Percentiles rank a stretch among this genome's conserved stretches.
Conservation (phyloP, 257 asterid species). For the Lavandula angustifolia region DNA sequence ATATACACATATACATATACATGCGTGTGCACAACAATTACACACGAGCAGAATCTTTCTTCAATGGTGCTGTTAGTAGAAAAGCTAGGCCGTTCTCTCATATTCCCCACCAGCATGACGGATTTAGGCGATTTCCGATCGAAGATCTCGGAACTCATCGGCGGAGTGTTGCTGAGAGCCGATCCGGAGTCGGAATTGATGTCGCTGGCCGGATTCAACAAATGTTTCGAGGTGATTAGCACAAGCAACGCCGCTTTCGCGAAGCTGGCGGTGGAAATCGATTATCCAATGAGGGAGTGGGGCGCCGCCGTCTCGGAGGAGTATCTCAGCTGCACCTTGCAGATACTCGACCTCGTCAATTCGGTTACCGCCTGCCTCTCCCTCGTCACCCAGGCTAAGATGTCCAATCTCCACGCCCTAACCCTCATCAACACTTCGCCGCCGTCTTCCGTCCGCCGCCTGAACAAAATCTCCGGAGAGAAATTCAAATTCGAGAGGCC, state of each 20-base stretch:
- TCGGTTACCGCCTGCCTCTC: slow-evolving; percentile 51
- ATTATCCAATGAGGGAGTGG: slow-evolving; percentile 60
- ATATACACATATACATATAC: background rate
- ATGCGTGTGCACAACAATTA: slow-evolving; percentile 15
- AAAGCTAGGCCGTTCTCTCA: slow-evolving; percentile 43
- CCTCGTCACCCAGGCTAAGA: slow-evolving; percentile 46
- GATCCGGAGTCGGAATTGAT: slow-evolving; percentile 35
- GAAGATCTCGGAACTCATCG: slow-evolving; percentile 37
- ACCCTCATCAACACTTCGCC: slow-evolving; percentile 34
- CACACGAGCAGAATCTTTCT: background rate
- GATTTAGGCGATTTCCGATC: slow-evolving; percentile 46
- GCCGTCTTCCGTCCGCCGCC: slow-evolving; percentile 19
- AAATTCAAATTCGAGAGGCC: slow-evolving; percentile 31
- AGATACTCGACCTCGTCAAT: slow-evolving; percentile 49
- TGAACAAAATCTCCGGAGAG: slow-evolving; percentile 34
- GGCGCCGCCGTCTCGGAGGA: slow-evolving; percentile 42
- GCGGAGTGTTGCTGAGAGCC: slow-evolving; percentile 28
- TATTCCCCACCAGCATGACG: slow-evolving; percentile 33
- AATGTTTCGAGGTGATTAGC: slow-evolving; percentile 45
- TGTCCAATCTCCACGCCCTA: slow-evolving; percentile 45
- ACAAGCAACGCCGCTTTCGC: slow-evolving; percentile 50
- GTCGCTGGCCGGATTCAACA: slow-evolving; percentile 38
- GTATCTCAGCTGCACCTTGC: slow-evolving; percentile 48
- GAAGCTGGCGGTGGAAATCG: slow-evolving; percentile 48
- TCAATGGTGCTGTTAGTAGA: slow-evolving; percentile 49